A percentile compares a stretch with the other conserved stretches of the same genome.
Evolutionary conservation across 106 monocot genomes (phyloP).

Genomic region (Dioscorea zingiberensis): DNA sequence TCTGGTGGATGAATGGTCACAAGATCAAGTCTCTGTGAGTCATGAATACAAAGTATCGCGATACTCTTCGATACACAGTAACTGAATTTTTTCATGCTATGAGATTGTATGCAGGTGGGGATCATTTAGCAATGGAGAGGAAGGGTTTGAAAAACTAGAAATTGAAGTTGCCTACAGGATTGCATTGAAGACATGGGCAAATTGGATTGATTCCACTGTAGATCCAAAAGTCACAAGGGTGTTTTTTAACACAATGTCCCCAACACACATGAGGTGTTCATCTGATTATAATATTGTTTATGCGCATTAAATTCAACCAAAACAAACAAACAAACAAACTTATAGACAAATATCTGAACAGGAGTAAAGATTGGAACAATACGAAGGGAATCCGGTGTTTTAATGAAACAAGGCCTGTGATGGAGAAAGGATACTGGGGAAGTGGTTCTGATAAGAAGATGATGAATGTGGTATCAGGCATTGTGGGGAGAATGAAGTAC

Average conservation of each 20-base stretch:
- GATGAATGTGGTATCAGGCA: conserved; percentile 48
- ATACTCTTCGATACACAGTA: neutral
- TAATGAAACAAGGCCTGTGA: conserved; percentile 60
- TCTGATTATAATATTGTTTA: neutral
- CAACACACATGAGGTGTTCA: conserved; percentile 62
- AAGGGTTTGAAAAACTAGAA: conserved; percentile 63
- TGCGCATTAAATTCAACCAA: neutral
- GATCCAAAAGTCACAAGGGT: conserved; percentile 45
- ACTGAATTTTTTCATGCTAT: neutral
- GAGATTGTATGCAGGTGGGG: conserved; percentile 43
- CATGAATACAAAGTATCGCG: neutral
- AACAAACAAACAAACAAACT: neutral
- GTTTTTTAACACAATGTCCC: conserved; percentile 70
- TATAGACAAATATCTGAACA: neutral
- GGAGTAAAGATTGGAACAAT: conserved; percentile 56
- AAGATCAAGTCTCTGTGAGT: conserved; percentile 41
- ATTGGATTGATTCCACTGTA: conserved; percentile 60
- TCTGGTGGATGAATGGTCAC: conserved; percentile 68
- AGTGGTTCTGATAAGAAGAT: conserved; percentile 51
- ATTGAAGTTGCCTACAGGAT: conserved; percentile 37
- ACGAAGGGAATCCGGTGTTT: conserved; percentile 44
- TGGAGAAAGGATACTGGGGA: conserved; percentile 49
- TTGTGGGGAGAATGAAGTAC: conserved; percentile 47
- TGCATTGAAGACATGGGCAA: conserved; percentile 65
- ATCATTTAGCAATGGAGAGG: conserved; percentile 48